A percentile compares a stretch with the other conserved stretches of the same genome.
Evolutionary conservation across 331 rosid genomes (phyloP).

Genomic region (Phaseolus coccineus): DNA sequence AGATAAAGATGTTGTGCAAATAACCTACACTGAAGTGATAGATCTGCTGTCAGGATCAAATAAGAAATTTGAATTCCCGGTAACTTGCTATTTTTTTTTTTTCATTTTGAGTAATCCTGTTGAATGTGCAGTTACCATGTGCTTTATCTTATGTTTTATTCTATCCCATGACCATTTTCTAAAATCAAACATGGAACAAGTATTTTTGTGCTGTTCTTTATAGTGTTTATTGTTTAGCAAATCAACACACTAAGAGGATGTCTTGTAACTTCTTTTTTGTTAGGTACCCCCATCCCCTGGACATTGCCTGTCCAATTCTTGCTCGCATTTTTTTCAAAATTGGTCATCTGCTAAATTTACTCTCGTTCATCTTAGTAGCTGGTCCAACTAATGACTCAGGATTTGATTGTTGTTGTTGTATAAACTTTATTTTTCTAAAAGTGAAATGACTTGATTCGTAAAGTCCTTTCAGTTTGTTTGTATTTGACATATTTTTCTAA

Average conservation of each 20-base stretch:
- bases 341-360: not conserved
- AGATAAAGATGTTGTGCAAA: conserved; percentile 76
- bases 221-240: not conserved
- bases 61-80: conserved; percentile 95
- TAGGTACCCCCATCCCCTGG: conserved; percentile 1
- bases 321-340: conserved; percentile 11
- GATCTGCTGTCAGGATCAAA: conserved; percentile 81
- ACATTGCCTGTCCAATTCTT: conserved; percentile 1
- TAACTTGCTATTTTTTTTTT: conserved; percentile 42
- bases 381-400: not conserved
- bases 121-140: conserved; percentile 4
- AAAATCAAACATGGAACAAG: not conserved
- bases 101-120: conserved; percentile 24
- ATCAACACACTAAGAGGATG: not conserved
- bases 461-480: conserved; percentile 19
- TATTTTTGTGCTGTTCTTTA: not conserved
- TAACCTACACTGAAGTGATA: conserved; percentile 89
- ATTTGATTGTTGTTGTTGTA: conserved; percentile 14
- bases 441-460: conserved; percentile 16
- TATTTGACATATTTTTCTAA: conserved; percentile 36
- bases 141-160: not conserved
- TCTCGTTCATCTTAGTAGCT: not conserved
- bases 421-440: not conserved
- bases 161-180: not conserved
- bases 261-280: conserved; percentile 7